Conservation (phyloP, 768 basidiomycete species). For the Guyanaporus albipodus region DNA sequence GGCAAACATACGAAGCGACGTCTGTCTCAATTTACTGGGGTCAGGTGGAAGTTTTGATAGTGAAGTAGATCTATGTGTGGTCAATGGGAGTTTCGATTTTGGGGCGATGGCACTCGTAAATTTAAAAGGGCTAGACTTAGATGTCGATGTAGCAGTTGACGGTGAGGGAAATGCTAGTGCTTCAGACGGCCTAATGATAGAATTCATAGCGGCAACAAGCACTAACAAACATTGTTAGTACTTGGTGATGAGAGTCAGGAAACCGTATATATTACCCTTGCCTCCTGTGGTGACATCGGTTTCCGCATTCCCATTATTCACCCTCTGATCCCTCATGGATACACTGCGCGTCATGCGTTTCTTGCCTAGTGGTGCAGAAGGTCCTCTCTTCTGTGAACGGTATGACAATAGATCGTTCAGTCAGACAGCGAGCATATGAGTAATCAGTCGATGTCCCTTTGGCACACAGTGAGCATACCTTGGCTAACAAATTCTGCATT, state of each 20-base stretch:
- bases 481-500: constrained; percentile 11
- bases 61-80: constrained; percentile 6
- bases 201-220: neutral
- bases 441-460: neutral
- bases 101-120: neutral
- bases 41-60: constrained; percentile 11
- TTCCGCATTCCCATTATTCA: constrained; percentile 1
- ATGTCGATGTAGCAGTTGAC: neutral
- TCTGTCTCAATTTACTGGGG: constrained; percentile 21
- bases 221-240: constrained; percentile 7
- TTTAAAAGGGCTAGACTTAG: constrained; percentile 9
- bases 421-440: neutral
- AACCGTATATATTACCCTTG: neutral
- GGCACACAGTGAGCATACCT: constrained; percentile 16
- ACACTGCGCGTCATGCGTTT: constrained; percentile 28
- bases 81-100: constrained; percentile 2
- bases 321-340: constrained; percentile 23
- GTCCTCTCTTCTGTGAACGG: constrained; percentile 9
- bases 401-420: neutral
- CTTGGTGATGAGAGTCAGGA: neutral
- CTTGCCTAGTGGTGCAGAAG: constrained; percentile 6
- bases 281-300: constrained; percentile 4
- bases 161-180: neutral
- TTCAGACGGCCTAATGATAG: neutral
- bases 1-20: constrained; percentile 23